Evolutionary conservation across 2,329 filamentous ascomycete genomes (phyloP).

Genomic region (Fusarium albosuccineum): DNA sequence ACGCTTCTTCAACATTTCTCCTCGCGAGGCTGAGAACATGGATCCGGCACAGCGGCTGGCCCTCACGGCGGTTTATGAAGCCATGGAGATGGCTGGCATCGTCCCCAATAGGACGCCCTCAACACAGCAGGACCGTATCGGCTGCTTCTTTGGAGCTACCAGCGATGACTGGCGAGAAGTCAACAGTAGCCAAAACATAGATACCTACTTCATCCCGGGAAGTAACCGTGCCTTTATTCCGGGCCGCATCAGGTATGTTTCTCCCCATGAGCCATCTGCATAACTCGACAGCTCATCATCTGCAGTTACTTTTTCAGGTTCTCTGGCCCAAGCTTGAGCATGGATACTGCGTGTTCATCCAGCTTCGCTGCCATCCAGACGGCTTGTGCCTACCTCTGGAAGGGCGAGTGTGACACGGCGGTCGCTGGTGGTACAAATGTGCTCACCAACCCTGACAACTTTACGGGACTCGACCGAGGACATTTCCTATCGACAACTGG

Average conservation of each 20-base stretch:
- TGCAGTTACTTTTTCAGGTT: conserved; percentile 80
- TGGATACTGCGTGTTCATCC: conserved; percentile 82
- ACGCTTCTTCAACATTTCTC: conserved; percentile 87
- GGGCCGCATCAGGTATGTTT: conserved; percentile 36
- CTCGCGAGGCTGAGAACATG: conserved; percentile 79
- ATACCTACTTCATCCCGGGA: conserved; percentile 66
- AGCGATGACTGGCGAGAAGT: conserved; percentile 84
- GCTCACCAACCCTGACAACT: conserved; percentile 75
- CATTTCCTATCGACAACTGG: conserved; percentile 70
- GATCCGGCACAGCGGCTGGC: conserved; percentile 83
- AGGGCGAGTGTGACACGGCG: conserved; percentile 74
- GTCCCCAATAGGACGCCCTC: conserved; percentile 76
- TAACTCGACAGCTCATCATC: background rate
- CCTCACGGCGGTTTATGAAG: conserved; percentile 82
- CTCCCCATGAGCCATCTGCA: background rate
- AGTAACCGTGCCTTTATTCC: conserved; percentile 41
- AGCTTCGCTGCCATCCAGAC: conserved; percentile 76
- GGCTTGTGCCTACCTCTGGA: conserved; percentile 71
- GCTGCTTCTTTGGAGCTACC: conserved; percentile 68
- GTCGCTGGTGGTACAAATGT: conserved; percentile 75
- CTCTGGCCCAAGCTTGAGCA: conserved; percentile 76
- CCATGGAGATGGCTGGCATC: conserved; percentile 80
- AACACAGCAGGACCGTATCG: conserved; percentile 71
- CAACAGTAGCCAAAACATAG: conserved; percentile 78
- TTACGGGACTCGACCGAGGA: conserved; percentile 73